Percentiles rank a stretch among this genome's conserved stretches.
phyloP scores from a whole-genome alignment of 2,329 filamentous ascomycete genomes.

The Diatrype stigma region DNA sequence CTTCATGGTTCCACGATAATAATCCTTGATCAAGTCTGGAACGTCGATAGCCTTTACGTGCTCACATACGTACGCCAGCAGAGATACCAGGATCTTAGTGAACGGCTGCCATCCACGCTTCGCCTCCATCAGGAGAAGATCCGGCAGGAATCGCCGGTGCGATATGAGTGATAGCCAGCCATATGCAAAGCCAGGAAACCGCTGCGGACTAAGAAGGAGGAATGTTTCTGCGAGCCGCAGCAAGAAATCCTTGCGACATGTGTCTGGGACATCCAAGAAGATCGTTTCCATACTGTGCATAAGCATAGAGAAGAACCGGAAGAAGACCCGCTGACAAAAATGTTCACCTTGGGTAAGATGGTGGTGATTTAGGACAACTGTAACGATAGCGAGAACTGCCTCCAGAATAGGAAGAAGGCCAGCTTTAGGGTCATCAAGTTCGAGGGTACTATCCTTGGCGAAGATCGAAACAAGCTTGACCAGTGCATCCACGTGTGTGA shows the following conservation, averaged over 20 bases:
- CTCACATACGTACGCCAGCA: conserved; percentile 72
- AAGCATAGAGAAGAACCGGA: conserved; percentile 79
- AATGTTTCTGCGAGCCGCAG: conserved; percentile 69
- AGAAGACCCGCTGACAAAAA: conserved; percentile 87
- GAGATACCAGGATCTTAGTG: conserved; percentile 66
- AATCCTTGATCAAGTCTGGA: conserved; percentile 67
- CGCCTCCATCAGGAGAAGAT: conserved; percentile 64
- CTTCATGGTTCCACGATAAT: conserved; percentile 80
- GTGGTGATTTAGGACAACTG: conserved; percentile 81
- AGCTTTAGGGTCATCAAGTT: conserved; percentile 52
- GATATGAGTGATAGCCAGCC: conserved; percentile 79
- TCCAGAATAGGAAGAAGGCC: conserved; percentile 70
- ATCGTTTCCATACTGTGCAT: conserved; percentile 67
- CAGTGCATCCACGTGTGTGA: conserved; percentile 69
- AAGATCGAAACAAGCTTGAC: conserved; percentile 75
- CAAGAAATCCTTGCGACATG: conserved; percentile 66
- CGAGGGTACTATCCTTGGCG: conserved; percentile 65
- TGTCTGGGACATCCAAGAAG: conserved; percentile 53
- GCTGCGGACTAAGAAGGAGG: conserved; percentile 67
- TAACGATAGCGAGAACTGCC: conserved; percentile 70
- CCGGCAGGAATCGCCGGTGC: conserved; percentile 80
- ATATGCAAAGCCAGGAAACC: conserved; percentile 79
- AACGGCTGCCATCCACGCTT: conserved; percentile 73
- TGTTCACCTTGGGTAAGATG: conserved; percentile 74
- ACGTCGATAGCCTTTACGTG: conserved; percentile 72